Evolutionary conservation across 1,284 basidiomycete species (phyloP).

Genomic region (Cryptococcus jaspeensis): DNA sequence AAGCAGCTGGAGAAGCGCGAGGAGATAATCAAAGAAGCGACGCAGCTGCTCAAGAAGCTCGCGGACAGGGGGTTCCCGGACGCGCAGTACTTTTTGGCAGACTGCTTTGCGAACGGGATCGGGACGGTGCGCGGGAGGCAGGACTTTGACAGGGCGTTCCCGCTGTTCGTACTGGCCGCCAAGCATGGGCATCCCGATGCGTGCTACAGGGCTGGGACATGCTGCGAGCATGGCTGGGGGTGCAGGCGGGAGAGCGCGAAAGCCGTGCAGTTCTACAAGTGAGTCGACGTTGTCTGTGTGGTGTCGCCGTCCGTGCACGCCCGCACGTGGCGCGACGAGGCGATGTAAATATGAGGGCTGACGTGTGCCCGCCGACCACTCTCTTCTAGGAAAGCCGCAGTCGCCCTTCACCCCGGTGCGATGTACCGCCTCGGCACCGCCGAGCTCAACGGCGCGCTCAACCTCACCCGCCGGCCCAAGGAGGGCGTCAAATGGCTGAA

Average conservation of each 20-base stretch:
- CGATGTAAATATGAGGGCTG: too few species aligned
- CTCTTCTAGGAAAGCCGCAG: slow-evolving; percentile 78
- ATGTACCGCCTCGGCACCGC: slow-evolving; percentile 96
- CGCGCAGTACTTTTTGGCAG: slow-evolving; percentile 95
- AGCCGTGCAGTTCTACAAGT: slow-evolving; percentile 83
- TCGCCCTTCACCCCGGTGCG: slow-evolving; percentile 86
- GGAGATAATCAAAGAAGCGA: slow-evolving; percentile 83
- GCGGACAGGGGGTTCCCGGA: slow-evolving; percentile 91
- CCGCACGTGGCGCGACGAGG: too few species aligned
- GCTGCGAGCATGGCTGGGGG: slow-evolving; percentile 99
- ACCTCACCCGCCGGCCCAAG: slow-evolving; percentile 79
- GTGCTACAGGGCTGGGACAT: slow-evolving; percentile 92
- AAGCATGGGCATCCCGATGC: slow-evolving; percentile 99
- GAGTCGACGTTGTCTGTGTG: slow-evolving; percentile 21
- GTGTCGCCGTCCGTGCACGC: neutral
- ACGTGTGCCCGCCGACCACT: too few species aligned
- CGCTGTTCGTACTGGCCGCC: slow-evolving; percentile 90
- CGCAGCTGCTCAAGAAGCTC: slow-evolving; percentile 77
- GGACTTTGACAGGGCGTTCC: slow-evolving; percentile 96
- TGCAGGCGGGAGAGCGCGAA: slow-evolving; percentile 89
- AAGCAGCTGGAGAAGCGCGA: slow-evolving; percentile 84
- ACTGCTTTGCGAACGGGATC: slow-evolving; percentile 96
- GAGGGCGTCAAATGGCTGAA: slow-evolving; percentile 99
- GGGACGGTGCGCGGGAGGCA: slow-evolving; percentile 83
- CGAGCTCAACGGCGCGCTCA: slow-evolving; percentile 93